These are phyloP conservation scores for Escallonia herrerae DNA, from an alignment of 129 eudicot species.

Conservation along the genomic window DNA sequence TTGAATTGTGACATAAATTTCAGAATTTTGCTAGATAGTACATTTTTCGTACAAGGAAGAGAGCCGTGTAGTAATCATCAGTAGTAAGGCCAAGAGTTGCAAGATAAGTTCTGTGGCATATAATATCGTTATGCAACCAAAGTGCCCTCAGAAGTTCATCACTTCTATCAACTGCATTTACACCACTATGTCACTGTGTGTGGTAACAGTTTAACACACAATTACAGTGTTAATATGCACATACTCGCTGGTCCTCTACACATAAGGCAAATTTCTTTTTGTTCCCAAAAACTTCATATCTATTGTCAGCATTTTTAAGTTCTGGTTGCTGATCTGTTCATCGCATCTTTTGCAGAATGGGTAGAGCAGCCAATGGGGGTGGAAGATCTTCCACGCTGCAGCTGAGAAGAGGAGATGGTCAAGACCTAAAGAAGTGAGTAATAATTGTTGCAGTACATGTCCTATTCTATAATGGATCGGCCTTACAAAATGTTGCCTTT, in stretches of 20 bases:
- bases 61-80: neutral
- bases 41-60: too few relatives aligned
- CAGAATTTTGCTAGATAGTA: too few relatives aligned
- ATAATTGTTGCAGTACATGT: neutral
- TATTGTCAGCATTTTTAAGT: too few relatives aligned
- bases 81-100: neutral
- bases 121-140: neutral
- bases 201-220: neutral
- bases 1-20: too few relatives aligned
- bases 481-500: neutral
- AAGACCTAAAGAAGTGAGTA: constrained; percentile 72
- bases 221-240: too few relatives aligned
- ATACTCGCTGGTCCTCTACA: too few relatives aligned
- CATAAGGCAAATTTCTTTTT: too few relatives aligned
- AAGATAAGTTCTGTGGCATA: neutral
- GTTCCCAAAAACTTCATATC: too few relatives aligned
- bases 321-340: neutral
- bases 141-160: neutral
- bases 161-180: neutral
- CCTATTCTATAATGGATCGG: neutral
- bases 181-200: too few relatives aligned
- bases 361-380: constrained; percentile 20
- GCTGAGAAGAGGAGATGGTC: constrained; percentile 47
- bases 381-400: constrained; percentile 43
- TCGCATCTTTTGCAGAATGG: constrained; percentile 28